Evolutionary conservation across 1,139 yeast genomes (phyloP).

Genomic region (Scheffersomyces illinoinensis): DNA sequence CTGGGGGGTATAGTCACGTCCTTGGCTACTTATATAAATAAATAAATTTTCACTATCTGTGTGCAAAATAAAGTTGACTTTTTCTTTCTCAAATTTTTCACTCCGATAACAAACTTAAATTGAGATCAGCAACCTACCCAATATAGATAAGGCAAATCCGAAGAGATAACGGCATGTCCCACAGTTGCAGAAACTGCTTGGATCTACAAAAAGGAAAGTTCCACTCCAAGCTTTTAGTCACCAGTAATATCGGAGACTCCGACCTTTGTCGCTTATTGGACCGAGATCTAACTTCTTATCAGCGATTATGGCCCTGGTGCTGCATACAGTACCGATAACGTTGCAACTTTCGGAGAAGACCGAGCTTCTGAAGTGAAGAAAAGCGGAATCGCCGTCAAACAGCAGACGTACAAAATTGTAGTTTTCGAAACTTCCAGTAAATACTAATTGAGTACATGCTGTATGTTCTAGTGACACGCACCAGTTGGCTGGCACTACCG

Average conservation of each 20-base stretch:
- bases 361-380: not conserved
- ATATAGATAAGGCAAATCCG: not conserved
- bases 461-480: not conserved
- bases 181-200: not conserved
- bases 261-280: not conserved
- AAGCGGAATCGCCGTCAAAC: not conserved
- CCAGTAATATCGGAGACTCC: not conserved
- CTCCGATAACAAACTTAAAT: not conserved
- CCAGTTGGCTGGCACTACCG: not conserved
- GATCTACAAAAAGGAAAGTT: not conserved
- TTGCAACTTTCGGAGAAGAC: not conserved
- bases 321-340: not conserved
- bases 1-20: not conserved
- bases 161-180: not conserved
- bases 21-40: not conserved
- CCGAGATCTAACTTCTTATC: not conserved
- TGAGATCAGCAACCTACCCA: not conserved
- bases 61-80: not conserved
- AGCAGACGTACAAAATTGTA: not conserved
- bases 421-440: not conserved
- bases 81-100: not conserved
- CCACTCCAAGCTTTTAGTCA: not conserved
- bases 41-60: not conserved
- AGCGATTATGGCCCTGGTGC: not conserved
- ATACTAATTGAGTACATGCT: not conserved